Conservation (phyloP, 164 flowering plant species). For the Cinnamomum chago region DNA sequence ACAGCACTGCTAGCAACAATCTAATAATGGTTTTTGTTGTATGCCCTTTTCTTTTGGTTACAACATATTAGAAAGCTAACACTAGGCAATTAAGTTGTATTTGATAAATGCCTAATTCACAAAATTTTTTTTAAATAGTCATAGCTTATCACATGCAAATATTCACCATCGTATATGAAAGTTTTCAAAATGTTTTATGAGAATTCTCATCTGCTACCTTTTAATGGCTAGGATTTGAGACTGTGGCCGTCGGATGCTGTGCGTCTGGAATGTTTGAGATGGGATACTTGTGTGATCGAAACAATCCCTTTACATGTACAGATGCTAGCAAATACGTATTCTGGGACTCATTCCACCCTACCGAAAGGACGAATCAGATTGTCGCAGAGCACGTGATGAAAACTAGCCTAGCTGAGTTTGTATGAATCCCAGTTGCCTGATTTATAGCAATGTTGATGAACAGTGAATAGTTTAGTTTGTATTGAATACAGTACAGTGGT, state of each 20-base stretch:
- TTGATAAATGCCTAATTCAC: too few relatives aligned
- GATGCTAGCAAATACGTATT: constrained; percentile 35
- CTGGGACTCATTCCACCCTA: constrained; percentile 49
- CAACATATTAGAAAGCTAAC: too few relatives aligned
- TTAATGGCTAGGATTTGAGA: constrained; percentile 27
- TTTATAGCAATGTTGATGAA: background rate
- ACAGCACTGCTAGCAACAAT: too few relatives aligned
- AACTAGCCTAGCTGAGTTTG: constrained; percentile 26
- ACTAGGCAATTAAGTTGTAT: too few relatives aligned
- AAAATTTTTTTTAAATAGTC: too few relatives aligned
- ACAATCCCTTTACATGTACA: constrained; percentile 28
- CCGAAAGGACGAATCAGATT: constrained; percentile 33
- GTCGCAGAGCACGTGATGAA: constrained; percentile 36
- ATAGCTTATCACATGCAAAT: too few relatives aligned
- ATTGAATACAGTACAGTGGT: background rate
- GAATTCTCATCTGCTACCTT: background rate
- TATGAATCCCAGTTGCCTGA: constrained; percentile 8
- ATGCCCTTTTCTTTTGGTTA: too few relatives aligned
- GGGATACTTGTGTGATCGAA: constrained; percentile 26
- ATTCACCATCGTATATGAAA: too few relatives aligned
- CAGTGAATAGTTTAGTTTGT: background rate
- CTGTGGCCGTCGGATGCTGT: constrained; percentile 29
- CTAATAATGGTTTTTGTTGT: too few relatives aligned
- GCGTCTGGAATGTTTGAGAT: constrained; percentile 41
- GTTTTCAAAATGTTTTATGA: too few relatives aligned